Conservation (phyloP, 2,329 filamentous ascomycete species). For the Apiospora phragmitis region DNA sequence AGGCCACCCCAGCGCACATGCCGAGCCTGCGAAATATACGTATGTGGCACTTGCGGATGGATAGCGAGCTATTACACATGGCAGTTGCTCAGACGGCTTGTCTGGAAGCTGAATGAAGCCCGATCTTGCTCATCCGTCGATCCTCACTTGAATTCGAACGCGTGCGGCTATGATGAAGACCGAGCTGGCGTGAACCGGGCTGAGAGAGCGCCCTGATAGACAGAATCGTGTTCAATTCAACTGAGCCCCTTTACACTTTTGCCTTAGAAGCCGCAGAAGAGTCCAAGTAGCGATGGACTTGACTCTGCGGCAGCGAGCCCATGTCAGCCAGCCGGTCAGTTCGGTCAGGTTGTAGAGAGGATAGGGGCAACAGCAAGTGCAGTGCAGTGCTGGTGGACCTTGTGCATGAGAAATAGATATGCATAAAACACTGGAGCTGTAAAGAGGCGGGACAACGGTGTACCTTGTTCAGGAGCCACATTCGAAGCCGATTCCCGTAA, state of each 20-base stretch:
- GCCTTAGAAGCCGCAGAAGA: neutral
- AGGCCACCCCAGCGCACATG: conserved; percentile 4
- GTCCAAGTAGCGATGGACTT: too few species aligned
- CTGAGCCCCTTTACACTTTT: neutral
- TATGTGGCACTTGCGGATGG: conserved; percentile 11
- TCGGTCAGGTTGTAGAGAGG: neutral
- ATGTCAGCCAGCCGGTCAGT: neutral
- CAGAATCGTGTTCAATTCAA: neutral
- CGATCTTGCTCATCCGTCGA: neutral
- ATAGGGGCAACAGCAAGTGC: neutral
- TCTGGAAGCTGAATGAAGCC: conserved; percentile 1
- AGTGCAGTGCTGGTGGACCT: neutral
- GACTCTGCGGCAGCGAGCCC: neutral
- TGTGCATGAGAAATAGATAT: neutral
- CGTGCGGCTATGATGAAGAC: neutral
- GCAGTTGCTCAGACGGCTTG: conserved; percentile 5
- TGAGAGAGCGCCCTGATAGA: neutral
- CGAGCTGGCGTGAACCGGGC: neutral
- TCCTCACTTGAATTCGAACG: conserved; percentile 3
- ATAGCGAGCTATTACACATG: conserved; percentile 5
- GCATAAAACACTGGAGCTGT: conserved; percentile 7
- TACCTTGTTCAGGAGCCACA: neutral
- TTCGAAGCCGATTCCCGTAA: neutral
- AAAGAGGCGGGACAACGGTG: neutral
- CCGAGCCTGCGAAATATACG: neutral